Evolutionary conservation across 495 filamentous ascomycete genomes (phyloP).

Genomic region (Lophiotrema nucula): DNA sequence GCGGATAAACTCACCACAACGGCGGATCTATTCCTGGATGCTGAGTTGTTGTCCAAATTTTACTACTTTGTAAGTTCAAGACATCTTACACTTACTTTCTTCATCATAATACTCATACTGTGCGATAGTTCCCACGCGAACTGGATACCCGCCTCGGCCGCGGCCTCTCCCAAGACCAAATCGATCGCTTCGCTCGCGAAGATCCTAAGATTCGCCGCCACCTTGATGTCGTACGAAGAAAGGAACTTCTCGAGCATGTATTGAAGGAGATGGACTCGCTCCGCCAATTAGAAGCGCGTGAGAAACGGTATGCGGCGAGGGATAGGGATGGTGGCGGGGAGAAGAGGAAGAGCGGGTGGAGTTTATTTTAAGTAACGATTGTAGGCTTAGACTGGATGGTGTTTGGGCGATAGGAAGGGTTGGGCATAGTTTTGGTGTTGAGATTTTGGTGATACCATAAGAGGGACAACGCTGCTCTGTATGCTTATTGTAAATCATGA

Average conservation of each 20-base stretch:
- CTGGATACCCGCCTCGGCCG: slow-evolving; percentile 84
- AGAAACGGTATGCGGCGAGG: slow-evolving; percentile 35
- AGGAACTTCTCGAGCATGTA: slow-evolving; percentile 89
- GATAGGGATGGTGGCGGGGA: slow-evolving; percentile 19
- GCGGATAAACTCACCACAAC: slow-evolving; percentile 93
- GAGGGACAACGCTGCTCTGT: slow-evolving; percentile 13
- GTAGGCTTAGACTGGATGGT: slow-evolving; percentile 3
- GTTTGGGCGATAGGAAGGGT: background rate
- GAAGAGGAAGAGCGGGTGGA: slow-evolving; percentile 37
- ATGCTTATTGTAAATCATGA: slow-evolving; percentile 7
- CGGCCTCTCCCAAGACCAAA: slow-evolving; percentile 69
- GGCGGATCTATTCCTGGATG: slow-evolving; percentile 95
- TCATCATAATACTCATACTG: background rate
- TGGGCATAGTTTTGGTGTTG: too few species aligned
- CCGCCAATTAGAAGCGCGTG: slow-evolving; percentile 63
- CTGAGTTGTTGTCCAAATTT: slow-evolving; percentile 93
- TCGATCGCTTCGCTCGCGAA: slow-evolving; percentile 89
- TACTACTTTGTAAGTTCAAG: slow-evolving; percentile 67
- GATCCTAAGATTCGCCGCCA: slow-evolving; percentile 85
- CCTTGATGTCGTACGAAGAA: slow-evolving; percentile 84
- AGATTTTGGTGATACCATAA: slow-evolving; percentile 20
- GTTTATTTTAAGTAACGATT: slow-evolving; percentile 34
- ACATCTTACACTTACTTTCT: background rate
- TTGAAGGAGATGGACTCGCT: slow-evolving; percentile 91
- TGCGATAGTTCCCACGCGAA: slow-evolving; percentile 73